These are phyloP conservation scores for Prunus campanulata DNA, from an alignment of 306 rosid genomes.

Conservation along the genomic window DNA sequence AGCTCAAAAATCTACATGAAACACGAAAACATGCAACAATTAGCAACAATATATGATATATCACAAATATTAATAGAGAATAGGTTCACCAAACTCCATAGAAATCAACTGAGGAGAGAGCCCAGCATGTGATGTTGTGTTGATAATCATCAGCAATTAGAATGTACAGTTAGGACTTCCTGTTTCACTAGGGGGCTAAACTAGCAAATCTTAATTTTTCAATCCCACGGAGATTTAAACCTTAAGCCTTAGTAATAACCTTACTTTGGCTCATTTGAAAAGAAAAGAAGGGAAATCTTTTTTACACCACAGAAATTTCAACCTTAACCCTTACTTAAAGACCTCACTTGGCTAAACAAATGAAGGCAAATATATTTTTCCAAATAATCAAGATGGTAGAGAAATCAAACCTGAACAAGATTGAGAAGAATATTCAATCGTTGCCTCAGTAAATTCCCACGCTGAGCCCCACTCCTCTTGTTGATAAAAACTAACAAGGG, in stretches of 20 bases:
- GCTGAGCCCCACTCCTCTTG: conserved; percentile 61
- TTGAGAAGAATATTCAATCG: conserved; percentile 83
- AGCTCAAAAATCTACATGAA: conserved; percentile 72
- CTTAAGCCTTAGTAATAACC: not conserved
- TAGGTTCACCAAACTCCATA: too few species aligned
- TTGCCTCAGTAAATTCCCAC: conserved; percentile 53
- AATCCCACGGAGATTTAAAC: not conserved
- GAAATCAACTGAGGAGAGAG: too few species aligned
- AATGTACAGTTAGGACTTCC: not conserved
- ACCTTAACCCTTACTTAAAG: too few species aligned
- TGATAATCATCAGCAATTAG: too few species aligned
- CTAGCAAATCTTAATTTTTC: not conserved
- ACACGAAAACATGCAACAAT: conserved; percentile 4
- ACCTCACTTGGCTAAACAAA: too few species aligned
- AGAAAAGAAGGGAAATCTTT: too few species aligned
- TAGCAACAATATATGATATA: too few species aligned
- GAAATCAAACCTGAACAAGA: conserved; percentile 78
- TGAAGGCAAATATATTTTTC: too few species aligned
- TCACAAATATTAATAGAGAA: too few species aligned
- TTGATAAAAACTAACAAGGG: conserved; percentile 86
- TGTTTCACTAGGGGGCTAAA: not conserved
- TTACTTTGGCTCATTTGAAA: not conserved
- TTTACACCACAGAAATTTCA: too few species aligned
- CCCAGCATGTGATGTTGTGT: too few species aligned
- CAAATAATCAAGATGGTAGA: conserved; percentile 12